phyloP scores from a whole-genome alignment of 768 basidiomycete species.

The Macrocybe gigantea region DNA sequence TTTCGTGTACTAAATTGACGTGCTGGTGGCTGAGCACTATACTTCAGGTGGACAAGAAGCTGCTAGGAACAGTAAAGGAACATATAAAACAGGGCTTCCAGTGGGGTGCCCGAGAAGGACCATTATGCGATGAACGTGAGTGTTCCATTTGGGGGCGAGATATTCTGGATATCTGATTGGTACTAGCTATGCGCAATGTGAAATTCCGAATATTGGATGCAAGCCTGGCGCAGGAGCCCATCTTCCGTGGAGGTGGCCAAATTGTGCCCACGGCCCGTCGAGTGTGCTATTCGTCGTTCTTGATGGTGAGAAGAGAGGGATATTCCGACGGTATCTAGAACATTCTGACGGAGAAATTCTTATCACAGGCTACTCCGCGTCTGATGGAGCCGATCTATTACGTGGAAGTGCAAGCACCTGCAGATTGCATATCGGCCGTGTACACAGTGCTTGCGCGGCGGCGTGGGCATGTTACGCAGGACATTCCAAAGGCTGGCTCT shows the following conservation, averaged over 20 bases:
- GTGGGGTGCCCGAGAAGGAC: constrained; percentile 97
- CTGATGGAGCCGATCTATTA: constrained; percentile 98
- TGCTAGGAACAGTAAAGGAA: constrained; percentile 84
- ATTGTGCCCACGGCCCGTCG: constrained; percentile 98
- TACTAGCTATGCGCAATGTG: constrained; percentile 91
- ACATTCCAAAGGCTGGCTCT: constrained; percentile 96
- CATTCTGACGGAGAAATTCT: constrained; percentile 4
- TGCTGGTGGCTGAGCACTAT: background rate
- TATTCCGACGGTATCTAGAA: constrained; percentile 3
- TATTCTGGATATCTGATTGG: constrained; percentile 2
- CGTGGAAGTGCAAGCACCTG: constrained; percentile 98
- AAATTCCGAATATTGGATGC: constrained; percentile 97
- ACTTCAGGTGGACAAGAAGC: constrained; percentile 83
- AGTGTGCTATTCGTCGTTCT: constrained; percentile 98
- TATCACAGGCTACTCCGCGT: constrained; percentile 81
- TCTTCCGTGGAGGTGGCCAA: constrained; percentile 96
- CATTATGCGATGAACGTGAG: constrained; percentile 97
- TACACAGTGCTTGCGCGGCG: constrained; percentile 98
- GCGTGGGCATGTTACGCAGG: constrained; percentile 98
- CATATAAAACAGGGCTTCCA: constrained; percentile 99
- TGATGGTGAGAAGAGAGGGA: constrained; percentile 66
- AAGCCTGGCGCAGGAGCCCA: constrained; percentile 88
- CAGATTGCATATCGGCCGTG: constrained; percentile 97
- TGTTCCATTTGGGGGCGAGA: constrained; percentile 13
- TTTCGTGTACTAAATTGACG: background rate